Percentiles rank a stretch among this genome's conserved stretches.
These are phyloP conservation scores for Mesembryanthemum crystallinum DNA, from an alignment of 148 eudicot species.

Conservation along the genomic window DNA sequence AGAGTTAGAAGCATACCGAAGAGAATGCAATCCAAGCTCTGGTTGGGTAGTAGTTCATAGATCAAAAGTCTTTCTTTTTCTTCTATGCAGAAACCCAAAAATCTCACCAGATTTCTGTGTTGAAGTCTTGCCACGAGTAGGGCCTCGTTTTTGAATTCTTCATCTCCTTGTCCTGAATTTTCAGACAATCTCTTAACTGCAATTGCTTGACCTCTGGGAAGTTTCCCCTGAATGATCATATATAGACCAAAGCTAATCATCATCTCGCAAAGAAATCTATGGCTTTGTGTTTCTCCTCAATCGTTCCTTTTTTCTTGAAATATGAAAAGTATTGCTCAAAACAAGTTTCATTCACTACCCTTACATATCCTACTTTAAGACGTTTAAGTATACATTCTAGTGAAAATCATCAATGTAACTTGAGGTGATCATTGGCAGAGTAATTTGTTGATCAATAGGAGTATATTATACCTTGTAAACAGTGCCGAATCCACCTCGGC, in stretches of 20 bases:
- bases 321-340: no score
- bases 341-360: no score
- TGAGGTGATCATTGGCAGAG: no score
- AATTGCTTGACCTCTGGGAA: constrained; percentile 20
- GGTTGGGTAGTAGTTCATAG: constrained; percentile 28
- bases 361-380: no score
- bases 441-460: no score
- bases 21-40: constrained; percentile 37
- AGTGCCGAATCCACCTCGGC: constrained; percentile 26
- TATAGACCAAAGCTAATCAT: no score
- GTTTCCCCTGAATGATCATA: constrained; percentile 32
- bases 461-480: constrained; percentile 29
- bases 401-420: no score
- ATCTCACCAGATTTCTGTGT: constrained; percentile 28
- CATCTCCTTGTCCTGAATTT: constrained; percentile 17
- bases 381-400: no score
- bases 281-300: no score
- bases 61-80: constrained; percentile 22
- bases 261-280: no score
- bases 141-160: constrained; percentile 31
- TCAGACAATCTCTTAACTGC: constrained; percentile 29
- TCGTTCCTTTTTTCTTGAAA: no score
- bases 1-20: constrained; percentile 18
- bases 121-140: constrained; percentile 26
- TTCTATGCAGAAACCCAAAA: constrained; percentile 25